Percentiles rank a stretch among this genome's conserved stretches.
phyloP scores from a whole-genome alignment of 129 eudicot species.

The Sambucus nigra region DNA sequence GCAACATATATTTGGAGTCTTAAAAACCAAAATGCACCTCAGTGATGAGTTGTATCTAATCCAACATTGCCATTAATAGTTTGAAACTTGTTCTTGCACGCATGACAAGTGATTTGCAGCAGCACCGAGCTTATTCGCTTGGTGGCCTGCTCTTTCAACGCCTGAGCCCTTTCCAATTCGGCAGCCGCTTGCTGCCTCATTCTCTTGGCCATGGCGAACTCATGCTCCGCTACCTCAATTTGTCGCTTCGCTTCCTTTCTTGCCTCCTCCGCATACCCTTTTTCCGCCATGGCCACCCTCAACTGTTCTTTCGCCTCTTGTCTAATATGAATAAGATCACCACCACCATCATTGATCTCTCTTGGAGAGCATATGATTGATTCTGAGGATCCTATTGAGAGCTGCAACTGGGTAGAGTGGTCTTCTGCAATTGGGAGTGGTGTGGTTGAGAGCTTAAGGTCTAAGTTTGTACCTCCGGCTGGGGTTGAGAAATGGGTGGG shows the following conservation, averaged over 20 bases:
- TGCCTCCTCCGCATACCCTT: slow-evolving; percentile 7
- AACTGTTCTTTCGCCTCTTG: slow-evolving; percentile 4
- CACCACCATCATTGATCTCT: neutral
- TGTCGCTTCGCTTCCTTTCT: slow-evolving; percentile 4
- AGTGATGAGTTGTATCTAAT: neutral
- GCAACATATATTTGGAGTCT: too few species aligned
- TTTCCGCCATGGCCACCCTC: slow-evolving; percentile 7
- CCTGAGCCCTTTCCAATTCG: neutral
- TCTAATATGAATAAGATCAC: neutral
- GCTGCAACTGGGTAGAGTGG: slow-evolving; percentile 5
- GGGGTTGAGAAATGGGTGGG: neutral
- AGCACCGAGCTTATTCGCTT: neutral
- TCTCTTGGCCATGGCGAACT: neutral
- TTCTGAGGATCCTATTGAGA: slow-evolving; percentile 1
- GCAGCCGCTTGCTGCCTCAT: slow-evolving; percentile 5
- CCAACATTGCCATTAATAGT: neutral
- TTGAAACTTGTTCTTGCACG: slow-evolving; percentile 3
- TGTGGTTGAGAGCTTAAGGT: slow-evolving; percentile 29
- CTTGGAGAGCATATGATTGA: neutral
- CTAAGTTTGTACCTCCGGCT: slow-evolving; percentile 9
- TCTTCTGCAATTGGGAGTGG: slow-evolving; percentile 8
- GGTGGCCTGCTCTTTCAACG: neutral
- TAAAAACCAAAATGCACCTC: too few species aligned
- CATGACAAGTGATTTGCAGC: slow-evolving; percentile 2
- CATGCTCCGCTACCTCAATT: slow-evolving; percentile 4